Evolutionary conservation across 805 yeast genomes (phyloP).

Genomic region (Suhomyces pyralidae): DNA sequence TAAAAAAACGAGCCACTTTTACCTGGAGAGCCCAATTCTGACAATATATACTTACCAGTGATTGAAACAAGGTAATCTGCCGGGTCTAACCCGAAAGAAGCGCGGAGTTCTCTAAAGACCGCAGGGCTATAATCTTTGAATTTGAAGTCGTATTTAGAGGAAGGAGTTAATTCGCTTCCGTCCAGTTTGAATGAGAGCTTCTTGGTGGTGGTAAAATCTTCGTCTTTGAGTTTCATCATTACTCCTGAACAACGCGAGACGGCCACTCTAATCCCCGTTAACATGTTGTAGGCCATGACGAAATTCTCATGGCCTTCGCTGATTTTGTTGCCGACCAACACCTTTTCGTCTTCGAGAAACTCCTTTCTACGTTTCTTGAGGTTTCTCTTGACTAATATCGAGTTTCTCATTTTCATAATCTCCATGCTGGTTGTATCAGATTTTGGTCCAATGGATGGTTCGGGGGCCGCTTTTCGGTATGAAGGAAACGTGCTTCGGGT

Average conservation of each 20-base stretch:
- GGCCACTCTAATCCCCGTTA: conserved; percentile 93
- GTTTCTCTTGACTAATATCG: conserved; percentile 43
- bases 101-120: conserved; percentile 83
- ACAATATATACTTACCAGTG: conserved; percentile 87
- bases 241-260: conserved; percentile 89
- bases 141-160: conserved; percentile 92
- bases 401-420: conserved; percentile 48
- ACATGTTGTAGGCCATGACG: conserved; percentile 93
- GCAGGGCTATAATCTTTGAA: conserved; percentile 95
- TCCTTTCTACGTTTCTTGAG: conserved; percentile 41
- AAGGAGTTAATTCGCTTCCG: conserved; percentile 88
- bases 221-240: conserved; percentile 65
- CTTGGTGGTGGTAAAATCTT: conserved; percentile 68
- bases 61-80: conserved; percentile 92
- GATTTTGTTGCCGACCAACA: conserved; percentile 74
- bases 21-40: conserved; percentile 94
- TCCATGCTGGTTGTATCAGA: conserved; percentile 37
- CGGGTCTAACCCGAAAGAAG: conserved; percentile 83
- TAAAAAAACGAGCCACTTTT: conserved; percentile 96
- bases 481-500: conserved; percentile 19
- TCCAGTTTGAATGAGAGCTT: conserved; percentile 83
- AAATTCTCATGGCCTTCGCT: conserved; percentile 92
- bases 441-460: conserved; percentile 2
- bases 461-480: conserved; percentile 4
- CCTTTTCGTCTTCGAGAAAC: conserved; percentile 50